Evolutionary conservation across 345 rosid genomes (phyloP).

Genomic region (Hevea brasiliensis): DNA sequence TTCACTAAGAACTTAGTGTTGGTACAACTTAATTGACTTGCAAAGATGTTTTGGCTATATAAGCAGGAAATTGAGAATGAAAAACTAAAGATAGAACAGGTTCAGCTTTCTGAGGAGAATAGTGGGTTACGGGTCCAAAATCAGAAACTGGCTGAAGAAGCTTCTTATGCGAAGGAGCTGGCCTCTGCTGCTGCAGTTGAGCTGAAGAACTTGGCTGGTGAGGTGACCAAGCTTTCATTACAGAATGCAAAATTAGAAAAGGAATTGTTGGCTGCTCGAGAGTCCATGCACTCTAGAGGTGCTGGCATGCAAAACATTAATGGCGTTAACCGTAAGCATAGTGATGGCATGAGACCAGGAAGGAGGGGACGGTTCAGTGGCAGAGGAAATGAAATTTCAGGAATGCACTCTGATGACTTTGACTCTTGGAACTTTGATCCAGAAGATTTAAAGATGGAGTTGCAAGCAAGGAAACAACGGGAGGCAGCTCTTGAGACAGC

Average conservation of each 20-base stretch:
- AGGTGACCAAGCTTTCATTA: conserved; percentile 84
- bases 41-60: conserved; percentile 15
- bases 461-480: conserved; percentile 87
- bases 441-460: conserved; percentile 77
- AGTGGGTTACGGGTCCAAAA: conserved; percentile 85
- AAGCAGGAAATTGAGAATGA: conserved; percentile 80
- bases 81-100: conserved; percentile 74
- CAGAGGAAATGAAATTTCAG: conserved; percentile 56
- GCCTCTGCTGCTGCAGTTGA: conserved; percentile 99
- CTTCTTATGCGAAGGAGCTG: conserved; percentile 93
- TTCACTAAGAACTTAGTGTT: background rate
- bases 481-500: conserved; percentile 88
- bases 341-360: conserved; percentile 60
- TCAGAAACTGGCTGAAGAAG: conserved; percentile 90
- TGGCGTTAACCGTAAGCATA: conserved; percentile 65
- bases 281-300: conserved; percentile 64
- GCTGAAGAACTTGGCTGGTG: conserved; percentile 88
- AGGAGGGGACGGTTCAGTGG: conserved; percentile 77
- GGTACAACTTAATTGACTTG: background rate
- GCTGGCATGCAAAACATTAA: conserved; percentile 40
- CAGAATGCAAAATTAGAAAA: conserved; percentile 83
- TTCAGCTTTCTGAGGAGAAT: conserved; percentile 84
- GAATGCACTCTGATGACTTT: conserved; percentile 57
- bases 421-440: conserved; percentile 80
- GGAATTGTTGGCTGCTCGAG: conserved; percentile 72